These are phyloP conservation scores for Beauveria sp. DNA, from an alignment of 2,329 filamentous ascomycete species.

Conservation along the genomic window DNA sequence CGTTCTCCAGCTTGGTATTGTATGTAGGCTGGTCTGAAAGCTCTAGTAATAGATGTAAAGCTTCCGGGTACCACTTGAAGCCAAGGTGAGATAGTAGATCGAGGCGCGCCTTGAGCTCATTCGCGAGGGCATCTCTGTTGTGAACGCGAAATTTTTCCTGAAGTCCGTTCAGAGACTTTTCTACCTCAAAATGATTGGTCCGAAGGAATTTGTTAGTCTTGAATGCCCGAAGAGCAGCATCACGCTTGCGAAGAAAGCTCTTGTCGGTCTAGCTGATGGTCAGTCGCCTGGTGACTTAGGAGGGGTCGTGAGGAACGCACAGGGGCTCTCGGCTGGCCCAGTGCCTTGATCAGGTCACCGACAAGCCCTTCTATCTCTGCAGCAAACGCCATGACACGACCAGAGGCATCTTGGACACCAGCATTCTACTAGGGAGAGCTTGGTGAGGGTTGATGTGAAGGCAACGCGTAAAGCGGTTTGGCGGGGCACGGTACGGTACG, in stretches of 20 bases:
- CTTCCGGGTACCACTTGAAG: conserved; percentile 67
- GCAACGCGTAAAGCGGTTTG: conserved; percentile 7
- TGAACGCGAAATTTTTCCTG: conserved; percentile 82
- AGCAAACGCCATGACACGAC: conserved; percentile 57
- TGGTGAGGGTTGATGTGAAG: neutral
- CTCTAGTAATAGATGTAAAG: conserved; percentile 68
- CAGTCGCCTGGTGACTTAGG: conserved; percentile 3
- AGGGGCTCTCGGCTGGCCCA: conserved; percentile 45
- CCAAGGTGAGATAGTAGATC: conserved; percentile 46
- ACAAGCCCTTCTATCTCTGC: conserved; percentile 56
- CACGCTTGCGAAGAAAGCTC: conserved; percentile 37
- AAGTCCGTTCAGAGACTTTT: conserved; percentile 58
- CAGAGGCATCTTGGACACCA: neutral
- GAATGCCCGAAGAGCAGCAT: conserved; percentile 43
- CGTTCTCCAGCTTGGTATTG: conserved; percentile 56
- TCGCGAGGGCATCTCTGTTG: conserved; percentile 70
- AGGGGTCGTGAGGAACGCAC: conserved; percentile 4
- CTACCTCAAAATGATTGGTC: conserved; percentile 70
- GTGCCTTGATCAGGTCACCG: conserved; percentile 61
- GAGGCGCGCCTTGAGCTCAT: conserved; percentile 55
- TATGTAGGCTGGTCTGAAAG: conserved; percentile 74
- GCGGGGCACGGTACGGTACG: neutral
- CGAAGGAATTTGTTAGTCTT: conserved; percentile 51
- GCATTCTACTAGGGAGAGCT: neutral
- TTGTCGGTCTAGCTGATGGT: conserved; percentile 19